phyloP scores from a whole-genome alignment of 2,329 filamentous ascomycete genomes.

The Aspergillus pseudonomiae region DNA sequence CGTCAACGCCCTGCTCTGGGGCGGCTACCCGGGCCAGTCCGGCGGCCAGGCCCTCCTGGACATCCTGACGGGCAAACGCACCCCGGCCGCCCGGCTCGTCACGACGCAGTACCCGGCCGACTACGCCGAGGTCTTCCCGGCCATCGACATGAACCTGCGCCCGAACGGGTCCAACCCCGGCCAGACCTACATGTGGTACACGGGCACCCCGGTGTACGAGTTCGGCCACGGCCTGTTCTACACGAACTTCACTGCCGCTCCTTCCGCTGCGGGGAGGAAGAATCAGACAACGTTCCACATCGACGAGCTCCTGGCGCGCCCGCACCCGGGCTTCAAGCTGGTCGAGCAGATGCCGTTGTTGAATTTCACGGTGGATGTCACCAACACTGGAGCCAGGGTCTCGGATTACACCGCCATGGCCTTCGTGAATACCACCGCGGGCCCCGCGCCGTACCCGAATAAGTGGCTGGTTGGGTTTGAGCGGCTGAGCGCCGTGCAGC shows the following conservation, averaged over 20 bases:
- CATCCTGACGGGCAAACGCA: constrained; percentile 45
- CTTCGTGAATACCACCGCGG: constrained; percentile 43
- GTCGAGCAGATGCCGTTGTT: constrained; percentile 42
- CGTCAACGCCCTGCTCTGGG: constrained; percentile 48
- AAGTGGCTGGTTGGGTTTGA: constrained; percentile 48
- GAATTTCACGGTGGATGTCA: constrained; percentile 39
- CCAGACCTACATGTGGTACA: constrained; percentile 51
- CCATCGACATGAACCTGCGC: constrained; percentile 46
- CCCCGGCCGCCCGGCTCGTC: constrained; percentile 46
- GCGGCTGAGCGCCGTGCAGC: constrained; percentile 31
- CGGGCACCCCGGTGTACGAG: constrained; percentile 41
- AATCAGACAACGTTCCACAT: constrained; percentile 35
- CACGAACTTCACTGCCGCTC: constrained; percentile 40
- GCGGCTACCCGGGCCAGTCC: constrained; percentile 49
- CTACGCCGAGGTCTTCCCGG: constrained; percentile 47
- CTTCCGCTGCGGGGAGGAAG: not conserved
- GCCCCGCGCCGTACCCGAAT: constrained; percentile 45
- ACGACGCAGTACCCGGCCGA: constrained; percentile 43
- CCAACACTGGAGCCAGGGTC: constrained; percentile 38
- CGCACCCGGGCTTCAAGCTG: constrained; percentile 28
- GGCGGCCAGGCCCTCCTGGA: constrained; percentile 47
- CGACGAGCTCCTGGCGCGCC: constrained; percentile 33
- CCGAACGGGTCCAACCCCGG: constrained; percentile 44
- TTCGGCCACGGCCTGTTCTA: constrained; percentile 51
- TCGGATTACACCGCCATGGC: constrained; percentile 48